Base-by-base conservation (phyloP, 495 filamentous ascomycete species). In the Neurospora discreta region DNA sequence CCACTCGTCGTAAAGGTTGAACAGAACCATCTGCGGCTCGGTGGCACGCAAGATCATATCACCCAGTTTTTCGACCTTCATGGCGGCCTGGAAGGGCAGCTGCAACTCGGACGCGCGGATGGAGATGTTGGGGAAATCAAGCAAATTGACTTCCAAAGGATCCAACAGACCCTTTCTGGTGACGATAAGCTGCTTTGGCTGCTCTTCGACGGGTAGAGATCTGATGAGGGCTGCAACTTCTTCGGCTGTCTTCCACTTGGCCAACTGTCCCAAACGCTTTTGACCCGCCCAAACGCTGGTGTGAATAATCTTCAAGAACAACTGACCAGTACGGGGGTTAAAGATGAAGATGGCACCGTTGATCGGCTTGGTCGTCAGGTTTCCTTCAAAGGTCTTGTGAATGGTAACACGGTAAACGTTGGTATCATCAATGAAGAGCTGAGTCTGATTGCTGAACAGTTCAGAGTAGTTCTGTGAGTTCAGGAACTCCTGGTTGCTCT, bases 331-430 rank as follows among this genome's bases (percentile, higher is more conserved):
- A 67, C 96, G 90, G 20, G 96, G 96, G 78, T 98, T 99, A 89
- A 99, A 97, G 82, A 99, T 98, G 85, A 99, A 98, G 78, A 99
- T 99, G 41, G 96, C 96, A 78, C 96, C 96, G 82, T 99, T 99
- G 84, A 99, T 99, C 26, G 96, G 96, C 83, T 99, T 99, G 0
- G 96, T 99, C 2, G 96, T 99, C 86, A 99, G 84, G 77, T 99
- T 99, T 74, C 96, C 96, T 80, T 99, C 96, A 74, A 99, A 99
- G 0, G 96, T 99, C 88, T 99, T 99, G 87, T 99, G 96, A 68
- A 99, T 98, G 1, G 96, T 98, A 74, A 99, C 96, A 82, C 96
- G 95, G 78, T 99, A 99, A 70, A 98, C 97, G 76, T 99, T 99
- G 65, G 96, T 99, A 81, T 99, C 96, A 75, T 99, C 96, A 74